Conservation (phyloP, 2,329 filamentous ascomycete species). For the Periconia macrospinosa region DNA sequence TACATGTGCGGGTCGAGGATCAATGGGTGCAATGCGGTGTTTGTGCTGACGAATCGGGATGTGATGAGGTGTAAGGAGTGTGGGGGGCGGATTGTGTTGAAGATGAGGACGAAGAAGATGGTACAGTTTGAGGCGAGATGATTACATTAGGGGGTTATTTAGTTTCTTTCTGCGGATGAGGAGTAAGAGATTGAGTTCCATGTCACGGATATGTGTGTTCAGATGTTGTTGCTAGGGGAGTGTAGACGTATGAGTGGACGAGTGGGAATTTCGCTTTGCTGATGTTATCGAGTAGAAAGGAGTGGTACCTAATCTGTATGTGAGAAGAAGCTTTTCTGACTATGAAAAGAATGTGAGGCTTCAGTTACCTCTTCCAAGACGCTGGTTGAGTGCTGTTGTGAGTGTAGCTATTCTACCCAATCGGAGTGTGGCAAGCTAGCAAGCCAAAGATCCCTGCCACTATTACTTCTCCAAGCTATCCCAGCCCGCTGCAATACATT, state of each 20-base stretch:
- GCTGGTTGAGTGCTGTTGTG: no score
- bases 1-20: background rate
- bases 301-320: background rate
- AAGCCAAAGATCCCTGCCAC: no score
- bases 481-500: no score
- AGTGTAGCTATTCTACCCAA: no score
- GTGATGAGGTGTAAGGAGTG: constrained; percentile 15
- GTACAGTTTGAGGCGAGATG: constrained; percentile 22
- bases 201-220: no score
- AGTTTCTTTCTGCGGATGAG: no score
- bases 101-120: constrained; percentile 18
- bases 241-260: background rate
- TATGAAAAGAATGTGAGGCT: no score
- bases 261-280: background rate
- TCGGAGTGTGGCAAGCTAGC: no score
- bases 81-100: constrained; percentile 9
- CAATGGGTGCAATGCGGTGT: background rate
- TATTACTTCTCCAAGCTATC: no score
- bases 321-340: background rate
- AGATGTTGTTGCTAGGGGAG: background rate
- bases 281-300: background rate
- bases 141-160: background rate
- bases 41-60: constrained; percentile 1
- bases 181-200: no score
- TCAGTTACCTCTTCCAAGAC: no score